Base-by-base conservation (phyloP, 805 yeast genomes). In the Starmera quercuum region DNA sequence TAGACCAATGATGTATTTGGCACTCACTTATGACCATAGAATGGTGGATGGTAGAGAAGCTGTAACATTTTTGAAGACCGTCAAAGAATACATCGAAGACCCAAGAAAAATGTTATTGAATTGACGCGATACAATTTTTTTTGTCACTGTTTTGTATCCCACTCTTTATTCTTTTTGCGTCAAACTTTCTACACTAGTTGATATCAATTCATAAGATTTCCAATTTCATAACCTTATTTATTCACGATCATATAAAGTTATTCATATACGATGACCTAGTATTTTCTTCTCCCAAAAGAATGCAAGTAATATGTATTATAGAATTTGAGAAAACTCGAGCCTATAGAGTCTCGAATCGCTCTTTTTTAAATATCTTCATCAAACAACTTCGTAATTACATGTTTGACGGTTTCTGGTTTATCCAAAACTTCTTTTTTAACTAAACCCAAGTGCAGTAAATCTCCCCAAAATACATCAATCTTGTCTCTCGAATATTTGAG, bases 1-100 rank as follows among this genome's bases (percentile, higher is more conserved):
- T 29, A 83, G 97, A 73, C 98, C 98, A 61, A 90, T 92, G 97
- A 92, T 92, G 98, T 92, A 92, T 75, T 68, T 92, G 54, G 98
- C 98, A 35, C 80, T 92, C 63, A 90, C 98, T 38, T 92, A 92
- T 63, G 98, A 92, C 61, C 98, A 92, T 71, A 83, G 98, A 72
- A 79, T 92, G 58, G 71, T 92, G 58, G 98, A 92, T 59, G 98
- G 98, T 51, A 85, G 97, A 68, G 98, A 92, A 70, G 97, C 97
- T 37, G 98, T 92, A 42, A 84, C 90, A 40, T 92, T 90, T 85
- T 75, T 92, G 67, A 88, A 78, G 72, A 85, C 95, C 23, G 80
- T 92, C 45, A 92, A 92, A 74, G 98, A 92, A 69, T 77, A 84
- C 64, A 85, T 92, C 50, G 97, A 92, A 72, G 98, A 92, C 62